A percentile compares a stretch with the other conserved stretches of the same genome.
phyloP scores from a whole-genome alignment of 2,329 filamentous ascomycete genomes.

The Sclerotinia subarctica region DNA sequence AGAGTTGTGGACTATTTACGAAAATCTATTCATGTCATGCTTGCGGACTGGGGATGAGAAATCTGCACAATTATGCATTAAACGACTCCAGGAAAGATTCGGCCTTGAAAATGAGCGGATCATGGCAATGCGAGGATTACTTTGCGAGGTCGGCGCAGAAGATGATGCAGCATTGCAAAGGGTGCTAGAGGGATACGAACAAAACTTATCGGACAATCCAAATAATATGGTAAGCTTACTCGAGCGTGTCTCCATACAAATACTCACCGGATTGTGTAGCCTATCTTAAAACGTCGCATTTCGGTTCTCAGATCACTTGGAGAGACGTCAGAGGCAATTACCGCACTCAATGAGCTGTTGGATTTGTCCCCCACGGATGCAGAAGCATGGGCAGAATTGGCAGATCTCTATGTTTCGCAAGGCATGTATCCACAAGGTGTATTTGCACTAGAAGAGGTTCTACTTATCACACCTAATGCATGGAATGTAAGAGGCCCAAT shows the following conservation, averaged over 20 bases:
- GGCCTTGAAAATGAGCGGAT: slow-evolving; percentile 81
- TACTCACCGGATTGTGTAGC: slow-evolving; percentile 49
- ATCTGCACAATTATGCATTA: slow-evolving; percentile 71
- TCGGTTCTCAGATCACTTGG: slow-evolving; percentile 75
- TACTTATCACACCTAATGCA: slow-evolving; percentile 82
- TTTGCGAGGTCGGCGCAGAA: slow-evolving; percentile 76
- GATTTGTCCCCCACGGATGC: slow-evolving; percentile 85
- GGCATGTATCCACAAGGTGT: slow-evolving; percentile 79
- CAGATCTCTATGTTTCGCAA: slow-evolving; percentile 79
- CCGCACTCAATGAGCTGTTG: slow-evolving; percentile 69
- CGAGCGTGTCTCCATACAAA: slow-evolving; percentile 5
- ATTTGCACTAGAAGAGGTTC: slow-evolving; percentile 84
- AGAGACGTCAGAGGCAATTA: slow-evolving; percentile 67
- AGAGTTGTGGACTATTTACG: slow-evolving; percentile 80
- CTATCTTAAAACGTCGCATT: slow-evolving; percentile 79
- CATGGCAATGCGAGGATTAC: slow-evolving; percentile 76
- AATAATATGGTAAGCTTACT: slow-evolving; percentile 69
- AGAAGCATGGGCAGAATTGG: slow-evolving; percentile 89
- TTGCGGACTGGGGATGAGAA: slow-evolving; percentile 80
- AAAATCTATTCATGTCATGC: slow-evolving; percentile 82
- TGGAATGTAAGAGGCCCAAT: slow-evolving; percentile 71
- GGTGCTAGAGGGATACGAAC: slow-evolving; percentile 75
- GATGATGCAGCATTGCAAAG: slow-evolving; percentile 62
- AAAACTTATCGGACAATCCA: slow-evolving; percentile 67
- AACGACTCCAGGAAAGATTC: slow-evolving; percentile 75